Base-by-base conservation (phyloP, 1,284 basidiomycete species). In the Puccinia polysora region DNA sequence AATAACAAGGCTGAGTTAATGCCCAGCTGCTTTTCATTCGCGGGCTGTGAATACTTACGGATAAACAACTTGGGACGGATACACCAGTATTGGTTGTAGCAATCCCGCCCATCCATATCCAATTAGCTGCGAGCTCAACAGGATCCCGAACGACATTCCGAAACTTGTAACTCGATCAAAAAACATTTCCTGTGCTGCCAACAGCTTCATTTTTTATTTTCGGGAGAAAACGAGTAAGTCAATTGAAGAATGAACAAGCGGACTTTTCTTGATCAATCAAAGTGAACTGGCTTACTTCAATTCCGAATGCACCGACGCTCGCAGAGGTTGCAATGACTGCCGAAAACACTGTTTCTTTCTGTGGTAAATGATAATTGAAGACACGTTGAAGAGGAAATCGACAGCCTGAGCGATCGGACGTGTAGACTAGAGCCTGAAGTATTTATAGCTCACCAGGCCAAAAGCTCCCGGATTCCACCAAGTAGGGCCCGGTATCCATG, bases 91-190 rank as follows among this genome's bases (percentile, higher is more conserved):
- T 18, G 69, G 69, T 23, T 72, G 69, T 20, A 72, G 25, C 10
- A 72, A 53, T 18, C 60, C 70, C 36, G 70, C 70, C 70, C 70
- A 73, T 5, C 70, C 68, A 38, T 71, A 71, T 38, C 68, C 68
- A 4, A 71, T 71, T n/a, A 71, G 18, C 30, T 72, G 69, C 1
- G 69, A 72, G n/a, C 69, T 72, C 25, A 72, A 38, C n/a, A 72
- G 60, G 23, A 72, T 63, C 2, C 28, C 59, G n/a, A 72, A 49
- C 3, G 69, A 53, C 15, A 64, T 43, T 7, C 36, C 49, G 5
- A 58, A 47, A 2, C n/a, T 72, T 4, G 60, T 2, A 15, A 47
- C 38, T 32, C 38, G 60, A 49, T 72, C 52, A 28, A 72, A 72
- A 23, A 64, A 72, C 15, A 72, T 32, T 20, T 72, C 69, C 56